A percentile compares a stretch with the other conserved stretches of the same genome.
Conservation (phyloP, 768 basidiomycete genomes). For the Thelephora aurantiotincta region DNA sequence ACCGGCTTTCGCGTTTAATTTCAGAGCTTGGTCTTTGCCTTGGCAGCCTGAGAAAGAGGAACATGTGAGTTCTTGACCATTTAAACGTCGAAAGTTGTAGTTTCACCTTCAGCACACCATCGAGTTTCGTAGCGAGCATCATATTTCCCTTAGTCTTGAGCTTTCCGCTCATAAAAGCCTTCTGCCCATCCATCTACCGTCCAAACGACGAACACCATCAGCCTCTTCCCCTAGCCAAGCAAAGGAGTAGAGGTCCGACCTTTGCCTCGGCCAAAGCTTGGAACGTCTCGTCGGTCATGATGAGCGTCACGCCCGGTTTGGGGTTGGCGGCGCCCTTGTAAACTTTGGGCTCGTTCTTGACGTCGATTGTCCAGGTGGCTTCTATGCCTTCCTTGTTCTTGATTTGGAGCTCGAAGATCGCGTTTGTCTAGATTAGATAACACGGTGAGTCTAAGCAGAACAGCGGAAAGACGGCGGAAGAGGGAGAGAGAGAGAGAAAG, state of each 20-base stretch:
- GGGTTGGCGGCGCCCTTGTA: constrained; percentile 58
- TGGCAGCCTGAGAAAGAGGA: constrained; percentile 14
- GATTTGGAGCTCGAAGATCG: constrained; percentile 76
- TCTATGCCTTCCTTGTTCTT: constrained; percentile 60
- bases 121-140: constrained; percentile 90
- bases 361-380: constrained; percentile 81
- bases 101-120: constrained; percentile 63
- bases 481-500: background rate
- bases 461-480: background rate
- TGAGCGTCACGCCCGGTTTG: constrained; percentile 75
- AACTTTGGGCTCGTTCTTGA: constrained; percentile 72
- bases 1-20: background rate
- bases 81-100: background rate
- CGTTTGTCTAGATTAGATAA: constrained; percentile 48
- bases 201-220: background rate
- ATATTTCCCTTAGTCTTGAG: constrained; percentile 87
- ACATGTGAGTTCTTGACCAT: background rate
- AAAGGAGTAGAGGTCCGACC: constrained; percentile 21
- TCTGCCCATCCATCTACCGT: constrained; percentile 70
- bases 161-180: constrained; percentile 92
- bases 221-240: background rate
- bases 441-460: background rate
- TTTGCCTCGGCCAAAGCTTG: constrained; percentile 58
- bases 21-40: constrained; percentile 29
- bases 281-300: constrained; percentile 66